These are phyloP conservation scores for Saccharomycopsis sp. DNA, from an alignment of 805 yeast species.

Conservation along the genomic window DNA sequence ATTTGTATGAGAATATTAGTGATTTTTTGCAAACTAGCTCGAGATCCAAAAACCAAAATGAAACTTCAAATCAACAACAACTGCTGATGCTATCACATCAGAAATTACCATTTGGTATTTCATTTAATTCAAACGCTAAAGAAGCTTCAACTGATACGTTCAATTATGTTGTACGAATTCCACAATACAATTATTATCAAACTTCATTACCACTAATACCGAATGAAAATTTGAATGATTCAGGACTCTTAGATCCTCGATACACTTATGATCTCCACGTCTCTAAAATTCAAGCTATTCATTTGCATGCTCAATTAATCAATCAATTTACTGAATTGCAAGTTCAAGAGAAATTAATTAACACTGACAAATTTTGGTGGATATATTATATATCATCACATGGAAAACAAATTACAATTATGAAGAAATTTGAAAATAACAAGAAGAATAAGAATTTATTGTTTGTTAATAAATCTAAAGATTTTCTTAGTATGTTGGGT, in stretches of 20 bases:
- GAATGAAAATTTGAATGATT: constrained; percentile 7
- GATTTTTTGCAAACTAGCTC: constrained; percentile 13
- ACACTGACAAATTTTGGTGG: constrained; percentile 22
- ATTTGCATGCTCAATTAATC: constrained; percentile 14
- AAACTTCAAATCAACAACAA: not conserved
- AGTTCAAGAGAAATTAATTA: constrained; percentile 14
- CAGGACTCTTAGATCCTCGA: constrained; percentile 20
- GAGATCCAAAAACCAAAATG: not conserved
- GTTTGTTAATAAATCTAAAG: constrained; percentile 17
- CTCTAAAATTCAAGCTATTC: constrained; percentile 16
- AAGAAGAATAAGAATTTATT: constrained; percentile 11
- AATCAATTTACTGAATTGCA: constrained; percentile 1
- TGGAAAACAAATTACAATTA: not conserved
- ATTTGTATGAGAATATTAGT: constrained; percentile 15
- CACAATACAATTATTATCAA: constrained; percentile 17
- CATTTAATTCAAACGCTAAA: constrained; percentile 1
- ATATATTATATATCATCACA: constrained; percentile 8
- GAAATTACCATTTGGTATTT: constrained; percentile 19
- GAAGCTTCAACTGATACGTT: not conserved
- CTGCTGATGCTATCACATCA: constrained; percentile 6
- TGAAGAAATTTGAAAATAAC: constrained; percentile 15
- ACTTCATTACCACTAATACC: constrained; percentile 20
- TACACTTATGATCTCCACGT: constrained; percentile 18
- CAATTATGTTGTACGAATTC: constrained; percentile 16
- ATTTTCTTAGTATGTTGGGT: constrained; percentile 20